These are phyloP conservation scores for Brassica balearica DNA, from an alignment of 441 rosid species.

Conservation along the genomic window DNA sequence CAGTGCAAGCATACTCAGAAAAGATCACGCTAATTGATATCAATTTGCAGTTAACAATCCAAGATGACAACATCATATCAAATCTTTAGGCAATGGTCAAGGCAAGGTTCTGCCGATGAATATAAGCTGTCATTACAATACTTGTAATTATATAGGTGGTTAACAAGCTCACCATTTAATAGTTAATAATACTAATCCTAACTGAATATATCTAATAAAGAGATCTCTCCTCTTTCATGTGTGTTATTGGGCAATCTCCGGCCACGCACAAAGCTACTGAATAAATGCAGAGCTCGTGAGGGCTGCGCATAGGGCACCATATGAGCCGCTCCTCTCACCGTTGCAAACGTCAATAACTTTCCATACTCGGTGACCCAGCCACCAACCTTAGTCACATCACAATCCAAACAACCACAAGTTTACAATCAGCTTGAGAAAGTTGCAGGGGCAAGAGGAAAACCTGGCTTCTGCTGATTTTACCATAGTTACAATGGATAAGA, in stretches of 20 bases:
- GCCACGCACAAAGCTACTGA: constrained; percentile 68
- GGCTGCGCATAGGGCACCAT: constrained; percentile 76
- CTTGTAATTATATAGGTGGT: too few species aligned
- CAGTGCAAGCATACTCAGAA: too few species aligned
- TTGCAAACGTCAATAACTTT: constrained; percentile 71
- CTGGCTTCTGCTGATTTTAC: background rate
- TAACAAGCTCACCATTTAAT: too few species aligned
- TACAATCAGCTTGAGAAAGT: too few species aligned
- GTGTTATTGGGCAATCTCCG: constrained; percentile 66
- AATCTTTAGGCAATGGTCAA: too few species aligned
- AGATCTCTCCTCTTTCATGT: background rate
- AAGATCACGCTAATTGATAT: too few species aligned
- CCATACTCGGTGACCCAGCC: constrained; percentile 89
- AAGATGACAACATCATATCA: too few species aligned
- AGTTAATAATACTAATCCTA: too few species aligned
- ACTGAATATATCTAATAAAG: too few species aligned
- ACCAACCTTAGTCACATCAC: constrained; percentile 54
- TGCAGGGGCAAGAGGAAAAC: background rate
- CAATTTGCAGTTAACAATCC: too few species aligned
- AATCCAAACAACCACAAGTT: background rate
- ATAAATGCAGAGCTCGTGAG: constrained; percentile 79
- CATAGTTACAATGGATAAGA: background rate
- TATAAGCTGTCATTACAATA: too few species aligned
- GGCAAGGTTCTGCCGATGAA: too few species aligned
- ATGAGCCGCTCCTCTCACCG: constrained; percentile 86